Conservation (phyloP, 805 yeast species). For the Brettanomyces anomalus region DNA sequence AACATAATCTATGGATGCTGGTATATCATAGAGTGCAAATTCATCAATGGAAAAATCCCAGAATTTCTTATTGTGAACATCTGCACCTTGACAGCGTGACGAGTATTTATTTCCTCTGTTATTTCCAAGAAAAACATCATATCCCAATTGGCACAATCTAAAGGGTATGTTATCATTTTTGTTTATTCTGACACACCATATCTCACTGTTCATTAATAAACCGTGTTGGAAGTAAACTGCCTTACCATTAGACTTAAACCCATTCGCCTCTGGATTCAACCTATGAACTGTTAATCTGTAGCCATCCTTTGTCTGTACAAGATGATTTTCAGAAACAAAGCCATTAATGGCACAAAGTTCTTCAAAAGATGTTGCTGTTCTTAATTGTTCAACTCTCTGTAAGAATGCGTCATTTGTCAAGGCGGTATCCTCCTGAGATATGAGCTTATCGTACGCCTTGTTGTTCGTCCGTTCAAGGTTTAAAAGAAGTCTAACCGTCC, state of each 20-base stretch:
- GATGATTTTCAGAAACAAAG: constrained; percentile 63
- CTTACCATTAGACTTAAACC: constrained; percentile 27
- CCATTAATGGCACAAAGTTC: constrained; percentile 65
- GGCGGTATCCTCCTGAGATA: constrained; percentile 7
- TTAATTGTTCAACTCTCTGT: constrained; percentile 25
- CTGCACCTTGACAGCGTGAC: constrained; percentile 54
- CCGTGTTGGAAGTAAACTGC: constrained; percentile 90
- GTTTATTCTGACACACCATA: constrained; percentile 39
- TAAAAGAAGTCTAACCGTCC: constrained; percentile 13
- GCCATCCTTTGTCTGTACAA: constrained; percentile 70
- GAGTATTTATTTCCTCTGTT: constrained; percentile 91
- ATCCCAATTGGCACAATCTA: constrained; percentile 68
- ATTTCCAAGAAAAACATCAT: constrained; percentile 92
- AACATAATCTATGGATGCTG: constrained; percentile 72
- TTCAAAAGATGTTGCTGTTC: constrained; percentile 44
- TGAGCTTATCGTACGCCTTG: constrained; percentile 16
- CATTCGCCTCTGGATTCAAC: constrained; percentile 31
- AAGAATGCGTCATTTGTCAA: constrained; percentile 11
- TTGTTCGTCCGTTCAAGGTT: constrained; percentile 13
- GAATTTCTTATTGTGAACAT: constrained; percentile 37
- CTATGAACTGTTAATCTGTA: constrained; percentile 72
- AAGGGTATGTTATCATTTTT: constrained; percentile 55
- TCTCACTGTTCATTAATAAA: constrained; percentile 77
- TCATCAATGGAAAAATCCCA: constrained; percentile 95
- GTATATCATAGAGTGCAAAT: constrained; percentile 86